Evolutionary conservation across 768 basidiomycete species (phyloP).

Genomic region (Termitomyces sp.): DNA sequence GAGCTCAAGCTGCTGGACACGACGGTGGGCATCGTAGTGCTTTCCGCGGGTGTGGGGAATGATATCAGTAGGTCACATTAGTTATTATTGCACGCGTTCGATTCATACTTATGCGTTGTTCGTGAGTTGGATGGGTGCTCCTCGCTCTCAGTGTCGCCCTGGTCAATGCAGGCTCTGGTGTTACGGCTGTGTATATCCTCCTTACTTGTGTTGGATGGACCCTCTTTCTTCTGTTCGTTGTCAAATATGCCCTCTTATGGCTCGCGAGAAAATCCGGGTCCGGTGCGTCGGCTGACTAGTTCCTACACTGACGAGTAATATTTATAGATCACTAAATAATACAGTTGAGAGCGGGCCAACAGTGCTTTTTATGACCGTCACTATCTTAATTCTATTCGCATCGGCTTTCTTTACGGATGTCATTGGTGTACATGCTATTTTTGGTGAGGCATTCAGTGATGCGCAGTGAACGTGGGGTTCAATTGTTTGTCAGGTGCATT

Average conservation of each 20-base stretch:
- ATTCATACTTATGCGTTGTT: not conserved
- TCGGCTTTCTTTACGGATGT: slow-evolving; percentile 91
- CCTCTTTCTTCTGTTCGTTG: slow-evolving; percentile 65
- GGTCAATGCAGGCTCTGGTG: slow-evolving; percentile 79
- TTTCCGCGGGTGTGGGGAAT: slow-evolving; percentile 89
- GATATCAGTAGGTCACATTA: slow-evolving; percentile 48
- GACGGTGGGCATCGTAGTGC: slow-evolving; percentile 85
- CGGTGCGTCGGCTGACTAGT: slow-evolving; percentile 26
- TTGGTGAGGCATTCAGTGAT: slow-evolving; percentile 42
- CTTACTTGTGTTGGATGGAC: slow-evolving; percentile 78
- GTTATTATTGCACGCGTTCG: not conserved
- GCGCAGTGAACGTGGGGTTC: not conserved
- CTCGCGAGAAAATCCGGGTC: slow-evolving; percentile 76
- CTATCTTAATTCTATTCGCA: slow-evolving; percentile 75
- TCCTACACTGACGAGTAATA: not conserved
- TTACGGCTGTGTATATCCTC: slow-evolving; percentile 83
- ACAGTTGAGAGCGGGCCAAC: slow-evolving; percentile 73
- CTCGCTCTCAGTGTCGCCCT: slow-evolving; percentile 89
- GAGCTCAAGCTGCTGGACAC: slow-evolving; percentile 91
- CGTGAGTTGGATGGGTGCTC: slow-evolving; percentile 69
- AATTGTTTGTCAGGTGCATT: slow-evolving; percentile 56
- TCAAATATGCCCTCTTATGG: slow-evolving; percentile 58
- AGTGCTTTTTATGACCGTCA: slow-evolving; percentile 83
- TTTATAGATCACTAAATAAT: not conserved
- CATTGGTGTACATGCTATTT: slow-evolving; percentile 90